These are phyloP conservation scores for Fraxinus nigra DNA, from an alignment of 305 asterid genomes.

Conservation along the genomic window DNA sequence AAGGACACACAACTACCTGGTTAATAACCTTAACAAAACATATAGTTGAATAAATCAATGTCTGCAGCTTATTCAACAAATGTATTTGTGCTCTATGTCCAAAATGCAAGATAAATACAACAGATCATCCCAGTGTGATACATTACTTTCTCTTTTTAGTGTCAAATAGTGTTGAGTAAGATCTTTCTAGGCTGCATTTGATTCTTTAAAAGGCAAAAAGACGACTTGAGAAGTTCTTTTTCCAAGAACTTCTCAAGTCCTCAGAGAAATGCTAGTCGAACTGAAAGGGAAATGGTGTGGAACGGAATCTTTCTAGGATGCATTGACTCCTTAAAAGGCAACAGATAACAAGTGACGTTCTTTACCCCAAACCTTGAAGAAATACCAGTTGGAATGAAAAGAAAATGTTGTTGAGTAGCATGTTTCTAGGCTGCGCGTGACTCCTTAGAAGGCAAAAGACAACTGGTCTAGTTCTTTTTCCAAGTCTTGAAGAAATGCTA, in stretches of 20 bases:
- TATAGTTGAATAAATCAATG: no score
- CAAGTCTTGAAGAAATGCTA: not conserved
- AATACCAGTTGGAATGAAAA: not conserved
- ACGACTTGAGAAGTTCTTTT: not conserved
- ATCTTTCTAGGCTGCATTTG: not conserved
- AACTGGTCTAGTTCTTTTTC: not conserved
- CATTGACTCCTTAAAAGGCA: not conserved
- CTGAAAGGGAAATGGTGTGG: not conserved
- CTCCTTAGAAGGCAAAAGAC: not conserved
- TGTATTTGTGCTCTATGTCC: not conserved
- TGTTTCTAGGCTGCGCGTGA: not conserved
- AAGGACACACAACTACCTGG: no score
- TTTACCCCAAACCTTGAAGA: not conserved
- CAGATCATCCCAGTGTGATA: not conserved
- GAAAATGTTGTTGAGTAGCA: not conserved
- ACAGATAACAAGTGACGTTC: not conserved
- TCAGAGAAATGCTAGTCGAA: not conserved
- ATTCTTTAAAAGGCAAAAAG: not conserved
- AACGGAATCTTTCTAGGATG: not conserved
- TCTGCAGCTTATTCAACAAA: not conserved
- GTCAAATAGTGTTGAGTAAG: not conserved
- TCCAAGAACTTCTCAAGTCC: no score
- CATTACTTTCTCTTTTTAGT: not conserved
- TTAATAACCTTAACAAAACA: no score
- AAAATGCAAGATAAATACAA: not conserved